These are phyloP conservation scores for Macadamia integrifolia DNA, from an alignment of 164 flowering plant species.

Conservation along the genomic window DNA sequence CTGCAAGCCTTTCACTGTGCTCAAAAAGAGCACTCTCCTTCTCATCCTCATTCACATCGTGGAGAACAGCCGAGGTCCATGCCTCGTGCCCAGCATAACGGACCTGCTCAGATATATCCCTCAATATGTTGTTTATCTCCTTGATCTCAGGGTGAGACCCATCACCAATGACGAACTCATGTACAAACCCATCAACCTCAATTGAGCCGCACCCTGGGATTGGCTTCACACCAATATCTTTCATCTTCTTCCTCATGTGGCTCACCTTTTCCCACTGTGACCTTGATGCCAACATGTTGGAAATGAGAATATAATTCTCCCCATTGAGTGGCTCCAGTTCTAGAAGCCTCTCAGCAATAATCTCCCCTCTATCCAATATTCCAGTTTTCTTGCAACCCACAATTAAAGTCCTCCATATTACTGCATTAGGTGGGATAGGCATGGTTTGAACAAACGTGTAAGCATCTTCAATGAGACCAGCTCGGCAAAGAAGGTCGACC, in stretches of 20 bases:
- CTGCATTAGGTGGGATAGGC: conserved; percentile 26
- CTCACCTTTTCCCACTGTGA: conserved; percentile 35
- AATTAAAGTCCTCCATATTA: conserved; percentile 44
- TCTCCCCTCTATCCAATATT: conserved; percentile 24
- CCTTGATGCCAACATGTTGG: conserved; percentile 33
- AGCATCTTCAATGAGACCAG: conserved; percentile 32
- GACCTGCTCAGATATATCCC: conserved; percentile 27
- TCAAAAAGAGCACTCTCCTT: conserved; percentile 30
- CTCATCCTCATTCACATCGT: conserved; percentile 35
- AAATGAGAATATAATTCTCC: conserved; percentile 39
- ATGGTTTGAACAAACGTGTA: conserved; percentile 24
- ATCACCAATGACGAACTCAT: conserved; percentile 40
- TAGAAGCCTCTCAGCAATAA: conserved; percentile 29
- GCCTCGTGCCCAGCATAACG: conserved; percentile 30
- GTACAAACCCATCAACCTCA: conserved; percentile 37
- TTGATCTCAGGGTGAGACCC: conserved; percentile 35
- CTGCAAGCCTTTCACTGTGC: conserved; percentile 42
- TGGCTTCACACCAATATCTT: conserved; percentile 29
- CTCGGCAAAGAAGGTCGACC: conserved; percentile 46
- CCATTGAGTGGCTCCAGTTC: conserved; percentile 38
- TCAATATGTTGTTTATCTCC: conserved; percentile 25
- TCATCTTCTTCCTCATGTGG: conserved; percentile 37
- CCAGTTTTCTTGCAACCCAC: conserved; percentile 30
- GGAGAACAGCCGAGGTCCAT: conserved; percentile 30
- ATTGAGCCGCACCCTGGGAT: conserved; percentile 43